Base-by-base conservation (phyloP, 148 eudicot genomes). In the Pouteria glomerata region DNA sequence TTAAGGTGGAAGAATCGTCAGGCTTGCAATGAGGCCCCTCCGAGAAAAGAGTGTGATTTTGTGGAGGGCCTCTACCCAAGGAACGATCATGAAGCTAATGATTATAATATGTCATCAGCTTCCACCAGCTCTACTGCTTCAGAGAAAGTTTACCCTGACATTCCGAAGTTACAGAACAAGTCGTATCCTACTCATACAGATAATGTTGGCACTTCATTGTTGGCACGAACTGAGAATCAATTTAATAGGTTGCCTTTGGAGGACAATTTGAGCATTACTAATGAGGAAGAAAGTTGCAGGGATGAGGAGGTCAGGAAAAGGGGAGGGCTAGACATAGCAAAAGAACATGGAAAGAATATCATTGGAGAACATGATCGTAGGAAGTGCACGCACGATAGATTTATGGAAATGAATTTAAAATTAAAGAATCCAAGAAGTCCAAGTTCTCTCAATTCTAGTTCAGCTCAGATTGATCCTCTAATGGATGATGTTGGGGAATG, bases 401-500 rank as follows among this genome's bases (percentile, higher is more conserved):
- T 85, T 45, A 63, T 67, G 15, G 78, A 76, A 35, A 80, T 85
- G 24, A 81, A 82, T 78, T 73, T 71, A 44, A 82, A 79, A 72
- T 66, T 78, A 73, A 82, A 74, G 74, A 74, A 73, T 74, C 59
- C 74, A 53, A 87, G 75, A 81, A 79, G 70, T 77, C 73, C 65
- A 63, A 74, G 79, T 73, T 79, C 77, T 66, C 63, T 60, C 42
- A 72, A 58, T 74, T 67, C 78, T 48, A 59, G 69, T 66, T 68
- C 84, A 44, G 67, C 64, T 65, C 78, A 77, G 67, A 82, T 66
- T 80, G 92, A 91, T 69, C 88, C 84, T 34, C 80, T 82, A 51
- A 84, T 95, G 72, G 99, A 92, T 82, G 99, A 90, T 83, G 99
- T 95, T 60, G 93, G 91, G 73, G 92, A 89, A 35, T 91, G 96